These are phyloP conservation scores for Tetrahymena elliotti DNA, from an alignment of 73 alveolate genomes.

Conservation along the genomic window DNA sequence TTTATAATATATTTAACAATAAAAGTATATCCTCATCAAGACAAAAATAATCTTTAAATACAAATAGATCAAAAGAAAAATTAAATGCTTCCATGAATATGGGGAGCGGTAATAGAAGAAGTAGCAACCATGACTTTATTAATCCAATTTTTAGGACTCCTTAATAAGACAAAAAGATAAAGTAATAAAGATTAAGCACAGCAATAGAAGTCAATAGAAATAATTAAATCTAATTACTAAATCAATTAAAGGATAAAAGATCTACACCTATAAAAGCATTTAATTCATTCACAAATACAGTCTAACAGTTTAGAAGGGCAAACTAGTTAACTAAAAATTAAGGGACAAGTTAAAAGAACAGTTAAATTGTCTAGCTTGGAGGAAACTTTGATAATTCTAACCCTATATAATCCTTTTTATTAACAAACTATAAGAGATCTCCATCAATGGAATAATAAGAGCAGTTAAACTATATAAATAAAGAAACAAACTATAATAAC, in stretches of 20 bases:
- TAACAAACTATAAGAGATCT: not conserved
- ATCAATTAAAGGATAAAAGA: not conserved
- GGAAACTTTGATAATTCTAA: not conserved
- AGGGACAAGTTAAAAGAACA: not conserved
- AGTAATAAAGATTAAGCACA: not conserved
- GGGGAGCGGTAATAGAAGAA: not conserved
- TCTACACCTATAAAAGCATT: not conserved
- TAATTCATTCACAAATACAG: not conserved
- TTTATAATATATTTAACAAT: not conserved
- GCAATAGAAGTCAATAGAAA: not conserved
- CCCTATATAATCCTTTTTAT: not conserved
- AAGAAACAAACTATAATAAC: not conserved
- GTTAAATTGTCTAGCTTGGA: not conserved
- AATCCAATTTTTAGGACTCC: not conserved
- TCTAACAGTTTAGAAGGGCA: not conserved
- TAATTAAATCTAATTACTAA: not conserved
- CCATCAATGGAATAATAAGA: not conserved
- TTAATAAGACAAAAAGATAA: not conserved
- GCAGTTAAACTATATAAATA: not conserved
- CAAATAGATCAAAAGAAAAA: not conserved
- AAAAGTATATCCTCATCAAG: not conserved
- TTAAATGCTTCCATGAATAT: not conserved
- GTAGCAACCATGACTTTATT: not conserved
- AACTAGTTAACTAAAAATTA: not conserved
- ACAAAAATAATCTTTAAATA: not conserved